Evolutionary conservation across 129 eudicot species (phyloP), one percentile per base, ranked within the genome.

Genomic region (Escallonia herrerae): DNA sequence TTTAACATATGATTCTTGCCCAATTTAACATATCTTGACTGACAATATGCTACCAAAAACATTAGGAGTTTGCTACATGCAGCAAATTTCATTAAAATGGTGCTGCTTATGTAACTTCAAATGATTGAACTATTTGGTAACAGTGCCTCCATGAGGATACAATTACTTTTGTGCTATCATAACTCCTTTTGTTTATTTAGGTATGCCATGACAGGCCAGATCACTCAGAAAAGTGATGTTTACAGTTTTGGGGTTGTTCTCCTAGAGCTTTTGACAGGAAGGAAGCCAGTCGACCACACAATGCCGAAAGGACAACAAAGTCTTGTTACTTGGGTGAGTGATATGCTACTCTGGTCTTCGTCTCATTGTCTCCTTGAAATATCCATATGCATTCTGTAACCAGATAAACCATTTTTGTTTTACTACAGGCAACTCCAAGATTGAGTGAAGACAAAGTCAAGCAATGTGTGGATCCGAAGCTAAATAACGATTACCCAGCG

Each of bases 391-490:
- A 4, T 33, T 33, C 14, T 40, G 8, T 51, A 41, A 54, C 15
- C 45, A 68, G 37, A 70, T 40, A 59, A n/a, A 5, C 61, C 49
- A 40, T 13, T 66, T 53, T 50, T 42, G 56, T 47, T 67, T 11
- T 78, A 70, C 67, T 48, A 39, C 79, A 93, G 98, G 96, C 98
- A 66, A 93, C 98, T 63, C 98, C 98, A 56, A 83, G 91, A 80
- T 74, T 93, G 76, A 93, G 98, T 42, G 98, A 93, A 70, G 98
- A 93, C 76, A 93, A 93, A 81, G 98, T 93, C 72, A 86, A 83
- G 81, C 96, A 93, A 70, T 93, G 96, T 78, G 87, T 93, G 39
- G 98, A 93, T 86, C 95, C 98, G 37, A 93, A 88, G 84, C 89
- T 93, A 74, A 82, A 83, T 41, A 78, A 77, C 9, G 96, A 84